A percentile compares a stretch with the other conserved stretches of the same genome.
Evolutionary conservation across 495 filamentous ascomycete species (phyloP).

Genomic region (Penicillium riverlandense): DNA sequence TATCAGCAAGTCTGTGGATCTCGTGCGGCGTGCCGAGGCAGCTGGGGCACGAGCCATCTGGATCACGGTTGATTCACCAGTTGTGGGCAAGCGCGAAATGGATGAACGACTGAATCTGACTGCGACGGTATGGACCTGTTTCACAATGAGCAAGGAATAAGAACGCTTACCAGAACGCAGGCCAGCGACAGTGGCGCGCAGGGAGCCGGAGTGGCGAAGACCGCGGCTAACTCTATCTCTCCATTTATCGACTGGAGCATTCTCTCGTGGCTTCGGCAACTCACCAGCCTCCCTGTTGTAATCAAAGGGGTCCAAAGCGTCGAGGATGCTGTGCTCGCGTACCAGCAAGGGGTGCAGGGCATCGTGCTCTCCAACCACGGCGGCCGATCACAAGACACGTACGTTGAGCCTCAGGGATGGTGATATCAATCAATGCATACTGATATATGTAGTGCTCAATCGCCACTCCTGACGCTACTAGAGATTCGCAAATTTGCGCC

Average conservation of each 20-base stretch:
- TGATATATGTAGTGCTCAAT: conserved; percentile 66
- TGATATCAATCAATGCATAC: conserved; percentile 34
- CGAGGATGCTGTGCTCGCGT: conserved; percentile 74
- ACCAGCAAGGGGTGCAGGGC: conserved; percentile 67
- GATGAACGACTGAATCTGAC: conserved; percentile 57
- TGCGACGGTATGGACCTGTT: conserved; percentile 12
- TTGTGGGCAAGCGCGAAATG: conserved; percentile 53
- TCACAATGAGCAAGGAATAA: background rate
- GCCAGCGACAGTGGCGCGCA: conserved; percentile 6
- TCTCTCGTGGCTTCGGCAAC: conserved; percentile 68
- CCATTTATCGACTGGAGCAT: conserved; percentile 73
- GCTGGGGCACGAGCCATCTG: conserved; percentile 70
- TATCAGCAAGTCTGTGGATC: conserved; percentile 64
- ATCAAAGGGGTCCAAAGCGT: conserved; percentile 87
- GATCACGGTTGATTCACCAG: conserved; percentile 61
- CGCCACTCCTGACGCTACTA: conserved; percentile 58
- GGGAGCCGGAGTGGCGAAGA: conserved; percentile 65
- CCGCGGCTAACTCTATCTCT: conserved; percentile 76
- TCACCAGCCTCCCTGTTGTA: conserved; percentile 79
- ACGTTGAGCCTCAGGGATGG: conserved; percentile 12
- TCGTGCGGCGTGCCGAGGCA: conserved; percentile 68
- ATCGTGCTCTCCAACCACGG: conserved; percentile 60
- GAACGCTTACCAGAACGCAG: background rate
- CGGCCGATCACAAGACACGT: conserved; percentile 39
- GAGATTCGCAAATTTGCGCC: conserved; percentile 67